Evolutionary conservation across 495 filamentous ascomycete species (phyloP).

Genomic region (Talaromyces ruber): DNA sequence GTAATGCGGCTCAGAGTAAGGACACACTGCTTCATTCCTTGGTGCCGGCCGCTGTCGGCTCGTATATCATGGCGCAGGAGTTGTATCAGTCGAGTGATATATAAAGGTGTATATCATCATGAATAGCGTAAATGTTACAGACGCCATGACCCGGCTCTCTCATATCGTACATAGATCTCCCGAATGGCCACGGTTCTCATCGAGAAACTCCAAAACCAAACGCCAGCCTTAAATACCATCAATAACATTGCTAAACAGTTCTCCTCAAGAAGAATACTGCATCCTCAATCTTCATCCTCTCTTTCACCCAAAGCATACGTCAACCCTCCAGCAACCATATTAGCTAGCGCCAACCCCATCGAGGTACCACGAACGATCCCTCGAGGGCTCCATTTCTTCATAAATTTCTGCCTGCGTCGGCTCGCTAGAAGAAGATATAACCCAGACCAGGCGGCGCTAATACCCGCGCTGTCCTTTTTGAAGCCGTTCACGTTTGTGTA

Average conservation of each 20-base stretch:
- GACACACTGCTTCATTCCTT: conserved; percentile 47
- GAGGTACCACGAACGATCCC: conserved; percentile 64
- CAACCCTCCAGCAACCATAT: conserved; percentile 61
- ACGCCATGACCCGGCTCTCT: not conserved
- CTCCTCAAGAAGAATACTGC: not conserved
- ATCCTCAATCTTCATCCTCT: conserved; percentile 32
- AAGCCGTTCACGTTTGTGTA: conserved; percentile 75
- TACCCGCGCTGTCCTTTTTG: conserved; percentile 74
- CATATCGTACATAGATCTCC: not conserved
- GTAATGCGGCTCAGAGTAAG: conserved; percentile 51
- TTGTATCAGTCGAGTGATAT: conserved; percentile 22
- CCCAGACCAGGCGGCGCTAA: conserved; percentile 78
- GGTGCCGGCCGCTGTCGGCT: conserved; percentile 53
- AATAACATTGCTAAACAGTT: not conserved
- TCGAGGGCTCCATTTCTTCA: conserved; percentile 56
- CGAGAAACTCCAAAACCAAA: not conserved
- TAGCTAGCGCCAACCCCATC: conserved; percentile 60
- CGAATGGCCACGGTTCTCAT: not conserved
- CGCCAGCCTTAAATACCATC: conserved; percentile 9
- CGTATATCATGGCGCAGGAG: conserved; percentile 41
- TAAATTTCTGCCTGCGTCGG: conserved; percentile 49
- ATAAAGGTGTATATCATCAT: not conserved
- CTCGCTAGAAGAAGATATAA: conserved; percentile 73
- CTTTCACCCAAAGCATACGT: conserved; percentile 59
- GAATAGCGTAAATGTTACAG: not conserved